These are phyloP conservation scores for Quercus tomentella DNA, from an alignment of 331 rosid species.

Conservation along the genomic window DNA sequence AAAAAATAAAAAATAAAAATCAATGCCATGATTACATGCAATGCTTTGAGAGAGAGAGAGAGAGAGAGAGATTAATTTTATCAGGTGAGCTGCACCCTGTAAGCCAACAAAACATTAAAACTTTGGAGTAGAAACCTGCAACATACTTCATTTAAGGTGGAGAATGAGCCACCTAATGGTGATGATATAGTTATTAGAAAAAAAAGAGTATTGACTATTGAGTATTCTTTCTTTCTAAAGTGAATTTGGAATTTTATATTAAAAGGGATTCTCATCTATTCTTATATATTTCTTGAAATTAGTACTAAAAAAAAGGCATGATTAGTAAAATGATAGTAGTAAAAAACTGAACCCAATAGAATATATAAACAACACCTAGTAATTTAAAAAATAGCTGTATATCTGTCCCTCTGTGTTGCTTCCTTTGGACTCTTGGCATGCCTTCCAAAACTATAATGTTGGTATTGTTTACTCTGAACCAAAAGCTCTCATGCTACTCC, in stretches of 20 bases:
- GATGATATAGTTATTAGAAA: neutral
- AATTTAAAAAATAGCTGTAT: neutral
- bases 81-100: neutral
- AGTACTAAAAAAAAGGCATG: too few species aligned
- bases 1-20: too few species aligned
- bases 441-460: neutral
- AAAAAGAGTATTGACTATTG: neutral
- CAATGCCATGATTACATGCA: too few species aligned
- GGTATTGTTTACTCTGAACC: neutral
- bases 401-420: neutral
- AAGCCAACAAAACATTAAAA: neutral
- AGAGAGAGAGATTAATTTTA: neutral
- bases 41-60: neutral
- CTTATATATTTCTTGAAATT: too few species aligned
- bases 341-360: neutral
- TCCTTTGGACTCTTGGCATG: slow-evolving; percentile 4
- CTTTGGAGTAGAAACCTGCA: neutral
- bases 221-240: neutral
- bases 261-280: too few species aligned
- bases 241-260: neutral
- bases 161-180: neutral
- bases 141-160: neutral
- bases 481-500: neutral
- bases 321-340: neutral
- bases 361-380: neutral